These are phyloP conservation scores for Triticum turgidum DNA, from an alignment of 176 grass and related monocot genomes.

Conservation along the genomic window DNA sequence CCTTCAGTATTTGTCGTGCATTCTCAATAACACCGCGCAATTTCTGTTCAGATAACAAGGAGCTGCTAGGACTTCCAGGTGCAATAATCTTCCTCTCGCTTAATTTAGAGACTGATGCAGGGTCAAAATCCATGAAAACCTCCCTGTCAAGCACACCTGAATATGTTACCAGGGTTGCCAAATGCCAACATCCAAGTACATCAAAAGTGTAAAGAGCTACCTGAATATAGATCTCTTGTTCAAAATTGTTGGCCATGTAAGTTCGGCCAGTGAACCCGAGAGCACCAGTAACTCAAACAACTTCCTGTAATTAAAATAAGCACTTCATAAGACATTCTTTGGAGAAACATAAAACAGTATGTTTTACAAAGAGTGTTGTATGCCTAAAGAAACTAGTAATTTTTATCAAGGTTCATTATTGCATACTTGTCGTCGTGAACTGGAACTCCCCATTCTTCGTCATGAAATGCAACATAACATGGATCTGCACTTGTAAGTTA, in stretches of 20 bases:
- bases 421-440: constrained; percentile 85
- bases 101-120: constrained; percentile 69
- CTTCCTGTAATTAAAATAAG: constrained; percentile 56
- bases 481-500: constrained; percentile 45
- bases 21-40: constrained; percentile 82
- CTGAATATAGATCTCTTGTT: constrained; percentile 86
- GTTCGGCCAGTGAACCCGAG: constrained; percentile 90
- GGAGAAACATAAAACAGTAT: background rate
- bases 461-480: constrained; percentile 78
- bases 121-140: constrained; percentile 97
- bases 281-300: constrained; percentile 93
- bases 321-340: constrained; percentile 20
- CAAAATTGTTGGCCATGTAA: constrained; percentile 87
- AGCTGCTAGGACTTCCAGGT: constrained; percentile 67
- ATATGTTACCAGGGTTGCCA: constrained; percentile 23
- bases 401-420: background rate
- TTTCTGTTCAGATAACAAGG: constrained; percentile 84
- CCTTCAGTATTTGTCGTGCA: constrained; percentile 85
- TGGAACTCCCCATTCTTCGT: constrained; percentile 82
- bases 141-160: constrained; percentile 49
- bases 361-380: background rate
- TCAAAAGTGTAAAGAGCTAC: constrained; percentile 42
- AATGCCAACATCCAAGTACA: background rate
- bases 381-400: background rate
- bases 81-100: constrained; percentile 82